Conservation (phyloP, 2,329 filamentous ascomycete species). For the Pyrenophora graminea region DNA sequence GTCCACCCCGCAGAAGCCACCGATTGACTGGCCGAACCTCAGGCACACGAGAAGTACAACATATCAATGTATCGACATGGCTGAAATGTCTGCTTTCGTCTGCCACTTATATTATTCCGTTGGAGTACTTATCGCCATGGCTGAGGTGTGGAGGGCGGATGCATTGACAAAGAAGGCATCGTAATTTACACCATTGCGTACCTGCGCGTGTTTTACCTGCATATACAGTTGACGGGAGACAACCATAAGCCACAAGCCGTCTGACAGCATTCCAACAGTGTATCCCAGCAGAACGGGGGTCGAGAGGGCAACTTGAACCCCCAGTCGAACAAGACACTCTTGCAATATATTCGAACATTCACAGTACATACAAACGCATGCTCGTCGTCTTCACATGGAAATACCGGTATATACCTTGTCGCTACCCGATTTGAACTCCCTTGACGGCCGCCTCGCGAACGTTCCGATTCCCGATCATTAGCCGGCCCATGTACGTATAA, state of each 20-base stretch:
- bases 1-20: neutral
- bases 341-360: too few relatives aligned
- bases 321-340: neutral
- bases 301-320: neutral
- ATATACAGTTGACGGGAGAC: neutral
- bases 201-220: too few relatives aligned
- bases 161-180: neutral
- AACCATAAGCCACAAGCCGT: too few relatives aligned
- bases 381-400: neutral
- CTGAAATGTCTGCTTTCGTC: neutral
- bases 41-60: neutral
- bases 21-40: neutral
- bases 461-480: slow-evolving; percentile 9
- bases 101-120: neutral
- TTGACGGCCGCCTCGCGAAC: neutral
- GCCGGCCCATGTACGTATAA: slow-evolving; percentile 4
- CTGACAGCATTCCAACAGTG: neutral
- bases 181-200: neutral
- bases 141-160: neutral
- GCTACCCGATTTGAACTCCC: slow-evolving; percentile 1
- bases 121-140: neutral
- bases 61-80: neutral
- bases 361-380: neutral
- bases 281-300: neutral
- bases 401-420: neutral